phyloP scores from a whole-genome alignment of 345 rosid species.

The Dovyalis caffra region DNA sequence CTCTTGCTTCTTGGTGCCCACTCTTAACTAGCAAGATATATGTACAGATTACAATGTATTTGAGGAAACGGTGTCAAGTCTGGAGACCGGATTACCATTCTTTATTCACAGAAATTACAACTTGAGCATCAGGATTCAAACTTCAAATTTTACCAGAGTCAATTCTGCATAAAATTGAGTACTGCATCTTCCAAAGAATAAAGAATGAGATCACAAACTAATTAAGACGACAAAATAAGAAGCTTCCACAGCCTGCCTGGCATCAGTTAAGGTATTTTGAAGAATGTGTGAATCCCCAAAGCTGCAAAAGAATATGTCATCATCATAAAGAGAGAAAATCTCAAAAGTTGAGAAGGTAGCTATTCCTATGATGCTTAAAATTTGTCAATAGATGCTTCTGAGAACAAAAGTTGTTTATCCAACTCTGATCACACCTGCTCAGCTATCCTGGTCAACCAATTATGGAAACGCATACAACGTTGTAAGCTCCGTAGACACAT shows the following conservation, averaged over 20 bases:
- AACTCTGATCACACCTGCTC: neutral
- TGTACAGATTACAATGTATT: neutral
- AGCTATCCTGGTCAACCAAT: neutral
- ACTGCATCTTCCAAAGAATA: constrained; percentile 14
- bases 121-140: neutral
- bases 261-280: constrained; percentile 43
- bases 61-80: neutral
- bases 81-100: neutral
- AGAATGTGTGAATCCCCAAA: constrained; percentile 77
- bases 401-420: too few relatives aligned
- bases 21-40: too few relatives aligned
- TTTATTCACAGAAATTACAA: neutral
- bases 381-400: neutral
- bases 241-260: constrained; percentile 7
- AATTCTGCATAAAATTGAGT: neutral
- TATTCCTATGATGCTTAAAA: neutral
- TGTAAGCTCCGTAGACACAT: too few relatives aligned
- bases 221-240: neutral
- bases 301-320: constrained; percentile 42
- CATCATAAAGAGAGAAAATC: neutral
- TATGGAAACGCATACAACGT: too few relatives aligned
- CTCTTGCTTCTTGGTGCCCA: too few relatives aligned
- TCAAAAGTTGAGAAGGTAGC: neutral
- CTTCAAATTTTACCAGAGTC: neutral
- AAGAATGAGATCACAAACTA: constrained; percentile 12